Evolutionary conservation across 352 stramenopile genomes (phyloP), one percentile per base, ranked within the genome.

Genomic region (Globisporangium cylindrosporum): DNA sequence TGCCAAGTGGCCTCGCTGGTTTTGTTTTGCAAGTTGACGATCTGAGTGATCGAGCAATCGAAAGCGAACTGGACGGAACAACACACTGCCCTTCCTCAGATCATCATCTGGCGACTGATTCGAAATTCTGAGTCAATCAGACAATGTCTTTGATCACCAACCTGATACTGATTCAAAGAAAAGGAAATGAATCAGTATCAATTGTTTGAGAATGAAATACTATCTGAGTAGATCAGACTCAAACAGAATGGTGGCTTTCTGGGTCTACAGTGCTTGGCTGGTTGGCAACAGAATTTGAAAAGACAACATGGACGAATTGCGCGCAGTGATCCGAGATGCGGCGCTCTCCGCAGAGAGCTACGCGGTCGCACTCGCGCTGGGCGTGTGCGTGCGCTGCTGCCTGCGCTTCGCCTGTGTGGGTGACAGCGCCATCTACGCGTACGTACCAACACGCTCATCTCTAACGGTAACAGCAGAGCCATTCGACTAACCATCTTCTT

Each of bases 301-400:
- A 36, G 22, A 18, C n/a, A 34, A 63, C 18, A 64, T 79, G 74
- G 74, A 82, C 27, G 56, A 77, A 4, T 43, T 61, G 34, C 64
- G 24, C 22, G 55, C 27, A 14, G 56, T 36, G 48, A 65, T 85
- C 43, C 66, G 67, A 34, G 43, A n/a, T 9, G 60, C 66, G 14
- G 58, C 66, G 55, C 72, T 93, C 56, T 75, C 74, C 14, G 72
- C 74, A 4, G 66, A 74, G 12, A 74, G 66, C n/a, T 78, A 74
- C 56, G 55, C 70, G 63, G 53, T 62, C 46, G 41, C 68, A 53
- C 18, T 61, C 49, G 75, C 49, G 12, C 59, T 76, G 9, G 76
- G 75, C 9, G 66, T 94, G 0, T 94, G 87, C 25, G 66, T 82
- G 68, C 87, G 85, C 32, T 94, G 87, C 69, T 88, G 78, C 24